These are phyloP conservation scores for Erodium texanum DNA, from an alignment of 441 rosid genomes.

Conservation along the genomic window DNA sequence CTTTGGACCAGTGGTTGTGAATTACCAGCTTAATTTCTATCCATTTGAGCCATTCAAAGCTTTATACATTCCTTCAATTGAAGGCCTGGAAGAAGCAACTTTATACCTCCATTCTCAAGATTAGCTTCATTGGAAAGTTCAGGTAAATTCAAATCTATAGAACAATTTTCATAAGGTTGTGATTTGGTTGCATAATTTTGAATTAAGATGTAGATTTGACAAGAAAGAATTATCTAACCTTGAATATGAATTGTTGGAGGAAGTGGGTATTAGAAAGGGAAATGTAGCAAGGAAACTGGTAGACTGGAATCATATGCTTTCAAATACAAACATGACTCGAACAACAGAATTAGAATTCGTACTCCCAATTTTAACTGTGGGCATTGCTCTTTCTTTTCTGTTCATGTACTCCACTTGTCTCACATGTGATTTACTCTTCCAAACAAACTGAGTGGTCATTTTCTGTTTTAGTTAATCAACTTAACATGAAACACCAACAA, in stretches of 20 bases:
- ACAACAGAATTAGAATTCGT: too few relatives aligned
- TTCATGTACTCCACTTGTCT: background rate
- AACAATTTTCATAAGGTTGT: background rate
- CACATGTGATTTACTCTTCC: background rate
- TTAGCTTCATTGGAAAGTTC: constrained; percentile 16
- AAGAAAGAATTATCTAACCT: background rate
- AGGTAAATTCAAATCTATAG: constrained; percentile 28
- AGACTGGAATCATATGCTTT: too few relatives aligned
- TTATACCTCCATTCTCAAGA: constrained; percentile 24
- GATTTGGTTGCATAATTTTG: background rate
- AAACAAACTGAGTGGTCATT: background rate
- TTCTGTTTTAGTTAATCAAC: background rate
- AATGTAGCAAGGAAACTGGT: too few relatives aligned
- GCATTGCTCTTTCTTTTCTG: background rate
- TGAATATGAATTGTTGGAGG: too few relatives aligned
- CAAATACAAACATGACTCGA: too few relatives aligned
- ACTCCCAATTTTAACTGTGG: too few relatives aligned
- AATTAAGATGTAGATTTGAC: background rate
- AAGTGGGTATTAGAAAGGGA: too few relatives aligned
- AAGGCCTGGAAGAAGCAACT: constrained; percentile 44
- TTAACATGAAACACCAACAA: background rate
- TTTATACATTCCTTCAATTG: constrained; percentile 27
- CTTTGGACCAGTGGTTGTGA: constrained; percentile 61
- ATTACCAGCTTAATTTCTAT: constrained; percentile 64
- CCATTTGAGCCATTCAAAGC: constrained; percentile 63